Conservation (phyloP, 495 filamentous ascomycete genomes). For the Amphirosellinia nigrospora region DNA sequence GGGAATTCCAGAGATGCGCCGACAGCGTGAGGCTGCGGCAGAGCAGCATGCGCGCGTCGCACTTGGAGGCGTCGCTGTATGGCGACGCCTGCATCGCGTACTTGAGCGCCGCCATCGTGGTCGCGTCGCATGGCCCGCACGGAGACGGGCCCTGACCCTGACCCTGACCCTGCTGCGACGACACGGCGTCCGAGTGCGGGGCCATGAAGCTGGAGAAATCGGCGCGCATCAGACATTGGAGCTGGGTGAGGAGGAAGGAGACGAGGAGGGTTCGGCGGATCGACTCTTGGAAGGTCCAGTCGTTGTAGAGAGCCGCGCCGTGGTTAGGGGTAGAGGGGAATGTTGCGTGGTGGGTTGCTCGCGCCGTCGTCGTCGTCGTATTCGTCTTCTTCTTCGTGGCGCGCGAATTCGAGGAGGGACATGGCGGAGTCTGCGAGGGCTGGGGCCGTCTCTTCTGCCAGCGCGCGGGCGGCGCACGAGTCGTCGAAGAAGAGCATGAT, state of each 20-base stretch:
- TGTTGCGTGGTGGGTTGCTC: conserved; percentile 40
- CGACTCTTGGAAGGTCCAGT: conserved; percentile 56
- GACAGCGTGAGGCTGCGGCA: conserved; percentile 53
- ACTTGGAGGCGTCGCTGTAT: conserved; percentile 24
- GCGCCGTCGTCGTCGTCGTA: conserved; percentile 27
- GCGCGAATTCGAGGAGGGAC: conserved; percentile 31
- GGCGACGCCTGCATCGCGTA: conserved; percentile 1
- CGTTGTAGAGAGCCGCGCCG: conserved; percentile 49
- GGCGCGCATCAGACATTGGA: conserved; percentile 45
- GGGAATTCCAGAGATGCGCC: conserved; percentile 55
- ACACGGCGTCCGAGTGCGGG: too few species aligned
- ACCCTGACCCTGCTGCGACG: too few species aligned
- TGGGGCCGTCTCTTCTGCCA: conserved; percentile 45
- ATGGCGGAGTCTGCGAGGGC: conserved; percentile 45
- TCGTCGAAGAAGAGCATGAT: conserved; percentile 61
- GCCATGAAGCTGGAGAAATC: conserved; percentile 8
- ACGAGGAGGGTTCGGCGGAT: conserved; percentile 53
- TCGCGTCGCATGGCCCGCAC: background rate
- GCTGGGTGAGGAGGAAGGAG: conserved; percentile 46
- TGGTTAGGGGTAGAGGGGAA: conserved; percentile 46
- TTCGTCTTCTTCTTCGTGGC: conserved; percentile 11
- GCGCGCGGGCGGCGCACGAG: conserved; percentile 47
- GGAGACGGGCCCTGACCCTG: background rate
- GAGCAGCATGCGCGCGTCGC: conserved; percentile 44
- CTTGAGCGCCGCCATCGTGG: conserved; percentile 3